Percentiles rank a stretch among this genome's conserved stretches.
Evolutionary conservation across 2,329 filamentous ascomycete species (phyloP).

Genomic region (Capronia epimyces): DNA sequence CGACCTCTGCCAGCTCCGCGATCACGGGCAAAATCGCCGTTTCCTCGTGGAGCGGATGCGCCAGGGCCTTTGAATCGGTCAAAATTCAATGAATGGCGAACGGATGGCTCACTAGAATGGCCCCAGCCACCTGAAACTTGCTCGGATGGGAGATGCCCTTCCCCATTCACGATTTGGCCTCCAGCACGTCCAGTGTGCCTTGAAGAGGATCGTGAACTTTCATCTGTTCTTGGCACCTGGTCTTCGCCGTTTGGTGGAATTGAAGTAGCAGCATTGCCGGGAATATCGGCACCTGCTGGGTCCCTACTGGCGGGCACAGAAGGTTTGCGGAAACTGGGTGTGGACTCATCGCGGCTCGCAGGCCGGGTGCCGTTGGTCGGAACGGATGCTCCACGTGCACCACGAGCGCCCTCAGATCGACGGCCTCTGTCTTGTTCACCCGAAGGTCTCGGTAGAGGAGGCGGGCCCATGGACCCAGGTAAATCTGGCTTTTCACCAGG

Average conservation of each 20-base stretch:
- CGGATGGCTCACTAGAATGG: constrained; percentile 12
- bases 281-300: constrained; percentile 1
- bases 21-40: constrained; percentile 17
- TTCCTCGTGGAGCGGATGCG: constrained; percentile 5
- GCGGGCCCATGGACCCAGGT: constrained; percentile 26
- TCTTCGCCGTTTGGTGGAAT: constrained; percentile 7
- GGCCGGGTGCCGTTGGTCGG: constrained; percentile 37
- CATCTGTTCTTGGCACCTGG: constrained; percentile 6
- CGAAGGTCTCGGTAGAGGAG: constrained; percentile 25
- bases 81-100: constrained; percentile 5
- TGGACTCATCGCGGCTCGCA: constrained; percentile 33
- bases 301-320: constrained; percentile 26
- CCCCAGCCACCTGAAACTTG: constrained; percentile 9
- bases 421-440: constrained; percentile 28
- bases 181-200: constrained; percentile 18
- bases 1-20: constrained; percentile 23
- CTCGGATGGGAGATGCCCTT: constrained; percentile 7
- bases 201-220: constrained; percentile 27
- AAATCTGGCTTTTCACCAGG: constrained; percentile 34
- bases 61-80: constrained; percentile 19
- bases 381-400: constrained; percentile 38
- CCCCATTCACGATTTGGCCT: constrained; percentile 9
- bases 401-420: constrained; percentile 28
- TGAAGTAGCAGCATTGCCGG: neutral
- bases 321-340: constrained; percentile 34